Evolutionary conservation across 1,284 basidiomycete genomes (phyloP), one percentile per base, ranked within the genome.

Genomic region (Papiliotrema flavescens): DNA sequence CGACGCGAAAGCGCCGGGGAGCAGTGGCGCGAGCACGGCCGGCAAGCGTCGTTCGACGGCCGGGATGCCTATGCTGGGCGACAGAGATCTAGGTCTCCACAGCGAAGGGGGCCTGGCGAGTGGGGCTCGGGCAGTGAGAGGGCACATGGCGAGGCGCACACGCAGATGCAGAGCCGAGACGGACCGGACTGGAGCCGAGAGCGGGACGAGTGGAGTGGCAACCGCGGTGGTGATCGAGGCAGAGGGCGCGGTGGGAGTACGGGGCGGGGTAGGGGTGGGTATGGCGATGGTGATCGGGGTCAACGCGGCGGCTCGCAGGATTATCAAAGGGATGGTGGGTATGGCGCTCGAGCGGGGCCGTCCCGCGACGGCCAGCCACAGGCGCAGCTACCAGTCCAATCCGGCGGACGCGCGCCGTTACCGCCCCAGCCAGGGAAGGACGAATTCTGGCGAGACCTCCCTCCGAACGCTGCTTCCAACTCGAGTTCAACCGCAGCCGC

Each of bases 391-490:
- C n/a, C n/a, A n/a, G n/a, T n/a, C n/a, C n/a, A n/a, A n/a, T n/a
- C n/a, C 4, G 47, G 28, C 8, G 55, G 58, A 8, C 32, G 58
- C 48, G 58, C 42, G 4, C 20, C 54, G n/a, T 14, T 57, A 5
- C 53, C 55, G 34, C 24, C 36, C 15, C 53, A 48, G 37, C 47
- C 47, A 13, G 60, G 60, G 14, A 61, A 61, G 52, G 60, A 61
- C 43, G 60, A 61, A 45, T 61, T 61, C 26, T 57, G 60, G 1
- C 45, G 58, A 17, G 59, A 61, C 40, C 40, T 57, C 19, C 59
- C 54, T 19, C 28, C 45, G 5, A 14, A 11, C 24, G 20, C 19
- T 19, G 26, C n/a, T n/a, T n/a, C n/a, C n/a, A n/a, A n/a, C n/a
- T n/a, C n/a, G n/a, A n/a, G n/a, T n/a, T n/a, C n/a, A n/a, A n/a